Conservation (phyloP, 1,284 basidiomycete genomes). For the Ceratobasidium sp. region DNA sequence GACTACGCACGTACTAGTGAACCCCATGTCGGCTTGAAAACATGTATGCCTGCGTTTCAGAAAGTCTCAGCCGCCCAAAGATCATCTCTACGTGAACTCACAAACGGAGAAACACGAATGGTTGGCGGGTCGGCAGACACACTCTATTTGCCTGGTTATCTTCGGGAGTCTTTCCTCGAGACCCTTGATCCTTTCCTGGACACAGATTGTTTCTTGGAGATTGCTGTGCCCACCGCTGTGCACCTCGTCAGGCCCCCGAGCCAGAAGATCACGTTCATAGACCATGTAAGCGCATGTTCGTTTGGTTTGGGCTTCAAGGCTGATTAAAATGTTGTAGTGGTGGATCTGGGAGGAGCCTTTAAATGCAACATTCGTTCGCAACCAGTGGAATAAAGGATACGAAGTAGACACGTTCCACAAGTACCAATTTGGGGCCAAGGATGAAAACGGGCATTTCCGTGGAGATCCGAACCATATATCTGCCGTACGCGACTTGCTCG, state of each 20-base stretch:
- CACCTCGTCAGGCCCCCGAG: conserved; percentile 61
- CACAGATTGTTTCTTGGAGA: conserved; percentile 67
- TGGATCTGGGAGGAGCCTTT: conserved; percentile 67
- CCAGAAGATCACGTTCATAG: conserved; percentile 64
- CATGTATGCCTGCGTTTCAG: conserved; percentile 63
- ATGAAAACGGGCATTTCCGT: conserved; percentile 54
- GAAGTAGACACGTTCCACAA: conserved; percentile 69
- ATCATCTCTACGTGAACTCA: conserved; percentile 59
- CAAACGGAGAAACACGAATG: conserved; percentile 58
- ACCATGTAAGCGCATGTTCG: conserved; percentile 56
- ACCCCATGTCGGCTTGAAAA: conserved; percentile 62
- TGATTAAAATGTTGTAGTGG: conserved; percentile 52
- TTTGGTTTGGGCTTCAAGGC: background rate
- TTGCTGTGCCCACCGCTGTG: conserved; percentile 64
- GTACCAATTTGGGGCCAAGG: conserved; percentile 65
- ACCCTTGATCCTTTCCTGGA: conserved; percentile 63
- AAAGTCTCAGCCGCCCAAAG: conserved; percentile 59
- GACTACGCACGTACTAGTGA: conserved; percentile 30
- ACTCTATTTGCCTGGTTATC: conserved; percentile 64
- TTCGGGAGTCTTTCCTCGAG: conserved; percentile 61
- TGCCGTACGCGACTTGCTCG: conserved; percentile 39
- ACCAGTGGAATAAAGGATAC: conserved; percentile 63
- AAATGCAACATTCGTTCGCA: conserved; percentile 64
- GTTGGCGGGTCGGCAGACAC: conserved; percentile 68
- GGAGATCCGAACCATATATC: conserved; percentile 35